A percentile compares a stretch with the other conserved stretches of the same genome.
Evolutionary conservation across 805 yeast species (phyloP).

Genomic region (Metschnikowia lunata): DNA sequence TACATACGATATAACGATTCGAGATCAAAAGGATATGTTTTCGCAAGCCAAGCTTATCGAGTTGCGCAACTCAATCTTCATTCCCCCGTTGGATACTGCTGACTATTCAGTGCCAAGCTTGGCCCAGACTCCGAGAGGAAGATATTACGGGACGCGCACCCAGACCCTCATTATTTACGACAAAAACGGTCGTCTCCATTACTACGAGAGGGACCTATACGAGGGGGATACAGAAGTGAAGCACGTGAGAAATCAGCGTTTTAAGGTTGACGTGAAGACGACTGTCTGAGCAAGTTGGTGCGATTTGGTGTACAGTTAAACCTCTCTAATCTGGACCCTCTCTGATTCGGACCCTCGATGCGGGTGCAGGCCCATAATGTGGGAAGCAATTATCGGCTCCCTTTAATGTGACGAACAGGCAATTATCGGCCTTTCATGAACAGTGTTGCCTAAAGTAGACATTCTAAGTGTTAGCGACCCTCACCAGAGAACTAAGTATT

Average conservation of each 20-base stretch:
- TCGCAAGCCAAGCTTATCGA: conserved; percentile 27
- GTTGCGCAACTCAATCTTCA: conserved; percentile 58
- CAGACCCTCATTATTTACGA: conserved; percentile 71
- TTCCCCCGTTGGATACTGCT: conserved; percentile 54
- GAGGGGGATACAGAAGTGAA: conserved; percentile 6
- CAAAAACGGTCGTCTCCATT: conserved; percentile 47
- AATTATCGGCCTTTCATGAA: no score
- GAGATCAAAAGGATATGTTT: conserved; percentile 13
- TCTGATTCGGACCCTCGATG: neutral
- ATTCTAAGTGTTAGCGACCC: no score
- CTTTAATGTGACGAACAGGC: no score
- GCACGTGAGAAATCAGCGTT: conserved; percentile 13
- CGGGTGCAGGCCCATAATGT: no score
- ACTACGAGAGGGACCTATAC: conserved; percentile 60
- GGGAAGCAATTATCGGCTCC: no score
- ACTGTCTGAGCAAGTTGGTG: neutral
- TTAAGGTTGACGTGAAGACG: conserved; percentile 12
- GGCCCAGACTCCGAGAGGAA: conserved; percentile 2
- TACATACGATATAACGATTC: conserved; percentile 33
- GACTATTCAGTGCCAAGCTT: conserved; percentile 9
- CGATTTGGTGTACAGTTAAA: no score
- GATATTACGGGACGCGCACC: conserved; percentile 79
- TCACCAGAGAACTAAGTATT: no score
- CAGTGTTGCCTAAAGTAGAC: no score
- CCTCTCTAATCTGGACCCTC: no score